Percentiles rank a stretch among this genome's conserved stretches.
Conservation (phyloP, 192 early-diverging fungal species). For the Coemansia sp. region DNA sequence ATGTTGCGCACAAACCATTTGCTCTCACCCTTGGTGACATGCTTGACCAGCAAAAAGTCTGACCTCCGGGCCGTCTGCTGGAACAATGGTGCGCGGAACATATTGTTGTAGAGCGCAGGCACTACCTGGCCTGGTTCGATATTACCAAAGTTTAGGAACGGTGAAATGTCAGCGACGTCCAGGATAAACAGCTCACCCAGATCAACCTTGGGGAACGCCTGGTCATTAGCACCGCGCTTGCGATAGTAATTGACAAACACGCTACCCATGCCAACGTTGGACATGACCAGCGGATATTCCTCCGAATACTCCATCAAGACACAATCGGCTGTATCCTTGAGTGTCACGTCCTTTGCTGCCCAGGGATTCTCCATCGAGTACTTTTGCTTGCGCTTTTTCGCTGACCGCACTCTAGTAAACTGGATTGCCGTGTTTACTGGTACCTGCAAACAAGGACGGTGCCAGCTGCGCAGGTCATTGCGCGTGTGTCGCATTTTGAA, state of each 20-base stretch:
- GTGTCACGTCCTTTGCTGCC: conserved; percentile 80
- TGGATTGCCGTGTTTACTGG: conserved; percentile 55
- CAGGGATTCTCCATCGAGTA: conserved; percentile 67
- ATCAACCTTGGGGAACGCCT: conserved; percentile 69
- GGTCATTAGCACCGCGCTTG: conserved; percentile 80
- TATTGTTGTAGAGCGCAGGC: conserved; percentile 88
- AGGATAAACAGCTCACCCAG: conserved; percentile 83
- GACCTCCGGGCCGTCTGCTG: conserved; percentile 62
- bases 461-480: conserved; percentile 81
- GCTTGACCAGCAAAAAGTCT: conserved; percentile 84
- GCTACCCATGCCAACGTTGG: conserved; percentile 93
- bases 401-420: conserved; percentile 72
- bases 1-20: conserved; percentile 88
- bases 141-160: conserved; percentile 94
- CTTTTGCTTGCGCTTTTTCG: conserved; percentile 70
- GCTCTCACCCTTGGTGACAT: conserved; percentile 70
- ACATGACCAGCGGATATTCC: conserved; percentile 90
- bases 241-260: conserved; percentile 95
- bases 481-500: conserved; percentile 82
- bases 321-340: conserved; percentile 81
- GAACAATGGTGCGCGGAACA: conserved; percentile 91
- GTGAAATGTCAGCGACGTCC: conserved; percentile 86
- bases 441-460: conserved; percentile 77
- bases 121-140: conserved; percentile 87
- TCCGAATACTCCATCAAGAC: conserved; percentile 92